phyloP scores from a whole-genome alignment of 345 rosid species.

The Schrenkiella parvula region DNA sequence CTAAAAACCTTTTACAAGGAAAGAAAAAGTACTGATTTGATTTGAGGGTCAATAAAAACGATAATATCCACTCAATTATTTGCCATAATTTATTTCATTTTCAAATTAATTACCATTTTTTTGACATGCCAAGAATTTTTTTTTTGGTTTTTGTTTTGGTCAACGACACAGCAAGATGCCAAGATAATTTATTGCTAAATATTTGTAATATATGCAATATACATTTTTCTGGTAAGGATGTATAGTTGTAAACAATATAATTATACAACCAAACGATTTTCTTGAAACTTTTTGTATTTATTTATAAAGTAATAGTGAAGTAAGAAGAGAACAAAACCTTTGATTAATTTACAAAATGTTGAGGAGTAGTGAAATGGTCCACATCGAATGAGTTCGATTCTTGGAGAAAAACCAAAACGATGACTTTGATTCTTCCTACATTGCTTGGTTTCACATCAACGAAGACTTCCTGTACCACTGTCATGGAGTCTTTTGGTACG shows the following conservation, averaged over 20 bases:
- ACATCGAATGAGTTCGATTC: constrained; percentile 14
- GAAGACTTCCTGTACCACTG: constrained; percentile 8
- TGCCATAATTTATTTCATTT: not conserved
- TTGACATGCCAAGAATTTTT: not conserved
- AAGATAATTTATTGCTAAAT: not conserved
- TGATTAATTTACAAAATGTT: not conserved
- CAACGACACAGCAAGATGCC: not conserved
- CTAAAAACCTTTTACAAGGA: not conserved
- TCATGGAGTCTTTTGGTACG: not conserved
- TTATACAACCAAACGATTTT: not conserved
- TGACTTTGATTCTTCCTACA: constrained; percentile 1
- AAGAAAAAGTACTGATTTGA: constrained; percentile 1
- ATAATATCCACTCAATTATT: not conserved
- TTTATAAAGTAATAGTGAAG: not conserved
- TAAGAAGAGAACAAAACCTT: not conserved
- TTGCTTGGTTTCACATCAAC: constrained; percentile 12
- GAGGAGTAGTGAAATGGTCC: constrained; percentile 12
- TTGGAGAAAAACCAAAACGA: not conserved
- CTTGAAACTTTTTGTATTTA: not conserved
- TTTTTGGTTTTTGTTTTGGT: no score
- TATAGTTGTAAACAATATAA: no score
- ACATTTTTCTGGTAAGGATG: no score
- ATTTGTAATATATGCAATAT: not conserved
- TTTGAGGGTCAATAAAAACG: not conserved
- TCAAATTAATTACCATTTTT: not conserved